These are phyloP conservation scores for Chrysosporium queenslandicum DNA, from an alignment of 2,329 filamentous ascomycete species.

Conservation along the genomic window DNA sequence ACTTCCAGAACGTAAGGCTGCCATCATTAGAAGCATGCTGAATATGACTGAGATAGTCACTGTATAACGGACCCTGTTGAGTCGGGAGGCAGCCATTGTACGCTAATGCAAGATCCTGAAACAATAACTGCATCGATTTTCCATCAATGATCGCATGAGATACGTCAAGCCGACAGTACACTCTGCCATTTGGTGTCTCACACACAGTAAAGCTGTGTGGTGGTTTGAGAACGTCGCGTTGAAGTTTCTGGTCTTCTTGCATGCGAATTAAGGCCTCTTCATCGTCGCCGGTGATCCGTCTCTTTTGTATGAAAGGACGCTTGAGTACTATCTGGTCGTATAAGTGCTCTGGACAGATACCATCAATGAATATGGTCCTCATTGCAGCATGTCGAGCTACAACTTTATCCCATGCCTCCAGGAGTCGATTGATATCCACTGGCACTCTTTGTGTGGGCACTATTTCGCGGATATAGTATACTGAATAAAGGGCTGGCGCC, in stretches of 20 bases:
- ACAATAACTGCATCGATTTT: constrained; percentile 32
- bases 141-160: constrained; percentile 38
- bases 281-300: background rate
- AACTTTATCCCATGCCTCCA: constrained; percentile 5
- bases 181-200: background rate
- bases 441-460: background rate
- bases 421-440: constrained; percentile 5
- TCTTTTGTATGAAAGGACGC: background rate
- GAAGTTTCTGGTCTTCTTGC: constrained; percentile 31
- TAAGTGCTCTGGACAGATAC: background rate
- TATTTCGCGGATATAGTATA: background rate
- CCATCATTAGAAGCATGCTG: constrained; percentile 13
- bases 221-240: background rate
- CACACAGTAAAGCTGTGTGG: background rate
- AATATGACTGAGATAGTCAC: constrained; percentile 30
- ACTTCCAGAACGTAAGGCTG: constrained; percentile 20
- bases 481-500: background rate
- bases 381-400: constrained; percentile 1
- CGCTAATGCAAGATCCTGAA: constrained; percentile 29
- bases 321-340: constrained; percentile 6
- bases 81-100: constrained; percentile 22
- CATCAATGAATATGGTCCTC: background rate
- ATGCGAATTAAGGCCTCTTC: background rate
- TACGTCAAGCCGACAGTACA: constrained; percentile 26
- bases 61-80: constrained; percentile 26